Evolutionary conservation across 2,329 filamentous ascomycete species (phyloP), one percentile per base, ranked within the genome.

Genomic region (Fusarium virguliforme): DNA sequence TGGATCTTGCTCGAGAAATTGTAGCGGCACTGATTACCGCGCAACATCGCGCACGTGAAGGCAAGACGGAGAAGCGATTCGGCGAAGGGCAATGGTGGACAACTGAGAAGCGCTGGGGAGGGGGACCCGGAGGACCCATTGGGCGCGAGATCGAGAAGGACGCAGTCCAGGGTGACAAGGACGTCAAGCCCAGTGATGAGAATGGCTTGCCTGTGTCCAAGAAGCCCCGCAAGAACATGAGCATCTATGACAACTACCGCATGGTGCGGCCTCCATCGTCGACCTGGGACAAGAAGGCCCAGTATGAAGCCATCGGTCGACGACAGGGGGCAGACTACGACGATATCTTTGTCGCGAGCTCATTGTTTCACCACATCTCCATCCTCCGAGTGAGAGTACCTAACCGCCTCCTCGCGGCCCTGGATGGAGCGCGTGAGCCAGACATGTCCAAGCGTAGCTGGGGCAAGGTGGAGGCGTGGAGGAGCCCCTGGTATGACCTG

Each of bases 1-100:
- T 90, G 41, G 91, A 92, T 75, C 83, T 91, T 24, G 87, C 87
- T 0, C 84, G 89, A 35, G 90, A 92, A 76, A 77, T 91, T 0
- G 81, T 90, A 30, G 88, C 89, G 4, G 85, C 88, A 0, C 81
- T 92, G 4, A 81, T 90, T 51, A 89, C 89, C 8, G 90, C 90
- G 0, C 90, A 92, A 76, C 89, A 91, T 68, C 87, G 90, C 18
- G 83, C 85, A 10, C 87, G 89, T 13, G 85, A 90, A 70, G 87
- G 87, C 34, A 86, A 84, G 62, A 79, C 79, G 0, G 90, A 91
- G 77, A 83, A 82, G 56, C 83, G 86, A 0, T 85, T 90, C 62
- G 89, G 89, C 2, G 84, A 89, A 59, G 86, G 83, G 18, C 81
- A 86, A 65, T 91, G 89, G 89, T 91, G 89, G 89, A 84, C 88